A percentile compares a stretch with the other conserved stretches of the same genome.
Conservation (phyloP, 352 stramenopile genomes). For the Sclerospora graminicola region DNA sequence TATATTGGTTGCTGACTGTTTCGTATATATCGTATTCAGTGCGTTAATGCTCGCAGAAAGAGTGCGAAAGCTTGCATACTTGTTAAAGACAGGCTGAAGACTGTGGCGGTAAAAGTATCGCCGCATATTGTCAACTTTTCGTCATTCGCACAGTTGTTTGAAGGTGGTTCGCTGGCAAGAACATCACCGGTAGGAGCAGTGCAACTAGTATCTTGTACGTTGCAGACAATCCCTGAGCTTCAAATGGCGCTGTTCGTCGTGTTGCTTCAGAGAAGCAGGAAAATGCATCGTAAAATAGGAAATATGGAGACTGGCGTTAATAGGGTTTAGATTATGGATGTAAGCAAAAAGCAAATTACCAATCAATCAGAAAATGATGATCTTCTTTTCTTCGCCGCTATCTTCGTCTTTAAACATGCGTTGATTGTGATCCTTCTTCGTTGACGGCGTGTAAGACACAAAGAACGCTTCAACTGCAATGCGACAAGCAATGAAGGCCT, state of each 20-base stretch:
- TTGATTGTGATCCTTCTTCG: too few species aligned
- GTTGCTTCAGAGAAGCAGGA: constrained; percentile 48
- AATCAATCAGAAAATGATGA: too few species aligned
- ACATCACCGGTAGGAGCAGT: constrained; percentile 54
- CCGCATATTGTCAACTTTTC: constrained; percentile 77
- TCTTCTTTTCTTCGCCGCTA: too few species aligned
- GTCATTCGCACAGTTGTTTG: constrained; percentile 63
- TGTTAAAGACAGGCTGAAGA: constrained; percentile 46
- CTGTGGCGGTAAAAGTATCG: constrained; percentile 55
- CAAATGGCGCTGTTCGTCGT: constrained; percentile 57
- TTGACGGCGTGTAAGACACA: too few species aligned
- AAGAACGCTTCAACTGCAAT: too few species aligned
- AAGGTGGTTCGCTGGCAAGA: constrained; percentile 46
- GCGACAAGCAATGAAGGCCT: too few species aligned
- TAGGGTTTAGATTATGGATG: too few species aligned
- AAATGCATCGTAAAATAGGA: constrained; percentile 55
- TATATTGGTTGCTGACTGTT: constrained; percentile 52
- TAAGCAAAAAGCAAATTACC: too few species aligned
- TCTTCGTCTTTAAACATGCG: too few species aligned
- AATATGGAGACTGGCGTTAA: constrained; percentile 27
- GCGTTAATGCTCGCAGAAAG: constrained; percentile 37
- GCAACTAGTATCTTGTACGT: constrained; percentile 65
- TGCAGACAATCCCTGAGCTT: constrained; percentile 62
- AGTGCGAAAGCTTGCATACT: constrained; percentile 35
- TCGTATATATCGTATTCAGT: constrained; percentile 54